Evolutionary conservation across 768 basidiomycete genomes (phyloP).

Genomic region (Kwoniella bestiolae): DNA sequence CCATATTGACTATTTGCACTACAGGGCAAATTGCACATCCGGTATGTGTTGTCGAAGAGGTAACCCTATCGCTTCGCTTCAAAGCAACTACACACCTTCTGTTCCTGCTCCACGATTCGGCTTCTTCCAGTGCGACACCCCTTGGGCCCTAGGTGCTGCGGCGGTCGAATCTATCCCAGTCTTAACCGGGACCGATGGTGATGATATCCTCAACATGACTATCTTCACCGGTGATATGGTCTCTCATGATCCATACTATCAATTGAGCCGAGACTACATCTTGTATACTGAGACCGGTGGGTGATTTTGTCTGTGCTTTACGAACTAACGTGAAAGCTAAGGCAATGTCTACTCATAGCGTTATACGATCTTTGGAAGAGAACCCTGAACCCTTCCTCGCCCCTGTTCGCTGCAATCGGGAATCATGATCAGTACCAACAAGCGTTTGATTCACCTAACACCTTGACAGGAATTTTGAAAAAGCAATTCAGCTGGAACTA

Average conservation of each 20-base stretch:
- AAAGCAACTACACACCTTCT: slow-evolving; percentile 62
- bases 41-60: slow-evolving; percentile 70
- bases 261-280: slow-evolving; percentile 56
- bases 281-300: slow-evolving; percentile 23
- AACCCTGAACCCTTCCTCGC: slow-evolving; percentile 65
- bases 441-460: slow-evolving; percentile 50
- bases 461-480: slow-evolving; percentile 22
- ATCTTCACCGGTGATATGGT: slow-evolving; percentile 76
- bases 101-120: slow-evolving; percentile 73
- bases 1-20: too few species aligned
- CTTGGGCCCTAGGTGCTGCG: slow-evolving; percentile 66
- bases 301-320: not conserved
- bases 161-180: slow-evolving; percentile 71
- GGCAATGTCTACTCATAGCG: slow-evolving; percentile 52
- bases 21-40: slow-evolving; percentile 67
- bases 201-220: slow-evolving; percentile 67
- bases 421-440: slow-evolving; percentile 78
- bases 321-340: not conserved
- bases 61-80: slow-evolving; percentile 57
- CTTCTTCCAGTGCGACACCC: slow-evolving; percentile 69
- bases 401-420: slow-evolving; percentile 75
- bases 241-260: slow-evolving; percentile 70
- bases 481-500: slow-evolving; percentile 66
- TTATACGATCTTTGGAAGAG: slow-evolving; percentile 71
- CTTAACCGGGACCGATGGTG: slow-evolving; percentile 65